A percentile compares a stretch with the other conserved stretches of the same genome.
These are phyloP conservation scores for Aquilaria agallochum DNA, from an alignment of 441 rosid genomes.

Conservation along the genomic window DNA sequence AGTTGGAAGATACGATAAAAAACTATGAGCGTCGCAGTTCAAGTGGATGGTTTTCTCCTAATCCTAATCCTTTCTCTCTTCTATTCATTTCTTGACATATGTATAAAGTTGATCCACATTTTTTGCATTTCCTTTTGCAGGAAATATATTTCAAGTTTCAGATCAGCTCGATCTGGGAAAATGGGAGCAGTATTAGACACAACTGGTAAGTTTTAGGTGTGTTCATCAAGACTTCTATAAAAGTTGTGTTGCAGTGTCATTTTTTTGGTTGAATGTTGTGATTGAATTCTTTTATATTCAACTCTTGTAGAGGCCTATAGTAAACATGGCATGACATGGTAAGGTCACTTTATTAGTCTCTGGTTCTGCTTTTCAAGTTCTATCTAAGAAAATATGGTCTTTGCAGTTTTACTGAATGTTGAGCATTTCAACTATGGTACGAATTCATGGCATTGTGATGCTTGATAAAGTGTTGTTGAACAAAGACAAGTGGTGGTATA, in stretches of 20 bases:
- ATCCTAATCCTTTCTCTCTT: slow-evolving; percentile 17
- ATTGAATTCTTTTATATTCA: neutral
- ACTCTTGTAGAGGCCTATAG: too few species aligned
- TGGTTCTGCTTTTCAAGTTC: too few species aligned
- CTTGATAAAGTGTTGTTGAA: too few species aligned
- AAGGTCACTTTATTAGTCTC: too few species aligned
- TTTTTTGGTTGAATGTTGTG: slow-evolving; percentile 7
- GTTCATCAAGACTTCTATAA: neutral
- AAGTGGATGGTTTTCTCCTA: slow-evolving; percentile 81
- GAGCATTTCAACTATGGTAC: too few species aligned
- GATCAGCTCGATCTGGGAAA: slow-evolving; percentile 61
- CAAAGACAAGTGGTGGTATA: too few species aligned
- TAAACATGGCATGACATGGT: too few species aligned
- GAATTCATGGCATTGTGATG: too few species aligned
- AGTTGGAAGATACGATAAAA: slow-evolving; percentile 91
- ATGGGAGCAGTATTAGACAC: slow-evolving; percentile 61
- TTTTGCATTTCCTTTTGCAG: slow-evolving; percentile 31
- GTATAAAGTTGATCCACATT: slow-evolving; percentile 1
- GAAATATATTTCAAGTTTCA: slow-evolving; percentile 91
- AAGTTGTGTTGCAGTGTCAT: slow-evolving; percentile 3
- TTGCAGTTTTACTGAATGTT: too few species aligned
- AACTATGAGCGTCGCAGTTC: slow-evolving; percentile 75
- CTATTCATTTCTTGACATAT: slow-evolving; percentile 12
- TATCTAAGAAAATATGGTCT: too few species aligned
- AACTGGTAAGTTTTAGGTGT: slow-evolving; percentile 43